phyloP scores from a whole-genome alignment of 768 basidiomycete species.

The Cubamyces lactineus region DNA sequence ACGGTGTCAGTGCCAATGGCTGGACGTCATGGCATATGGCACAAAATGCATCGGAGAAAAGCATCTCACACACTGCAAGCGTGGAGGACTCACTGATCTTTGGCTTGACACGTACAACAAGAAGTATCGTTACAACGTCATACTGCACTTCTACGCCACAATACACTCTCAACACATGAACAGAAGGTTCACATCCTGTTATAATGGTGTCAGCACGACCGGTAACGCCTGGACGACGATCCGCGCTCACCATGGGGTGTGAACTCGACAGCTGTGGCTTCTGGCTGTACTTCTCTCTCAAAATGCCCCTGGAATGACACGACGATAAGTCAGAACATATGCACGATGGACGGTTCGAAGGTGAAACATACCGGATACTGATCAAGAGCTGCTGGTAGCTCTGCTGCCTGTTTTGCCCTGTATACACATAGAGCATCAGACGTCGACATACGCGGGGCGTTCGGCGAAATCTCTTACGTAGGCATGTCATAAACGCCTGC shows the following conservation, averaged over 20 bases:
- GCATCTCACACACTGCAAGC: background rate
- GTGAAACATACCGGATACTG: constrained; percentile 49
- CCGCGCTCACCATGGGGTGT: constrained; percentile 60
- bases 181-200: constrained; percentile 36
- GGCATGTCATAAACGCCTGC: constrained; percentile 67
- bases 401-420: constrained; percentile 56
- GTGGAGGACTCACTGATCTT: background rate
- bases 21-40: too few relatives aligned
- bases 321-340: too few relatives aligned
- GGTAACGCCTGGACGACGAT: background rate
- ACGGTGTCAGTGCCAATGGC: too few relatives aligned
- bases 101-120: background rate
- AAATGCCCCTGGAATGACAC: constrained; percentile 45
- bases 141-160: background rate
- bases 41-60: too few relatives aligned
- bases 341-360: too few relatives aligned
- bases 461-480: constrained; percentile 36
- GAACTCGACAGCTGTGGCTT: constrained; percentile 75
- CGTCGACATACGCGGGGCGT: background rate
- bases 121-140: background rate
- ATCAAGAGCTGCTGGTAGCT: constrained; percentile 66
- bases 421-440: constrained; percentile 10
- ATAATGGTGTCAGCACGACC: background rate
- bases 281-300: constrained; percentile 67
- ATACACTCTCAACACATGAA: constrained; percentile 34